Base-by-base conservation (phyloP, 305 asterid genomes). In the Caryopteris hybrid region DNA sequence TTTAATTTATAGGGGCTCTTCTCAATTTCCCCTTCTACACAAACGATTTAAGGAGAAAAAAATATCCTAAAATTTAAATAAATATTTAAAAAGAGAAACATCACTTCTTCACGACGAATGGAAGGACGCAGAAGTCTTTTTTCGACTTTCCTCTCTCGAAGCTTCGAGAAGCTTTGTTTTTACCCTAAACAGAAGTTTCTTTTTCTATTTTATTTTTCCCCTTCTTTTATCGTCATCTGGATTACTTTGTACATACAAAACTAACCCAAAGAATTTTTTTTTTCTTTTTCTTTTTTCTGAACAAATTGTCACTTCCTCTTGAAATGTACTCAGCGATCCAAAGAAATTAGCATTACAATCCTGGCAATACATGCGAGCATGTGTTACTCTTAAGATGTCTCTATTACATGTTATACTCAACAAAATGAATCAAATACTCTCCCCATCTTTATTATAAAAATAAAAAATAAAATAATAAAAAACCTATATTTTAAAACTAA, bases 311-410 rank as follows among this genome's bases (percentile, higher is more conserved):
- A 25, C 74, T 69, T 65, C 54, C 64, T 61, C 68, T 42, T 43
- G 9, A 12, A 52, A 71, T 29, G 59, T 10, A 33, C 47, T 80
- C 77, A 77, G 64, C 84, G 91, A 72, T 88, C 93, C 89, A 83
- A 62, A 74, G 88, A 86, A 64, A 80, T 83, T 21, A 81, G 52
- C 33, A 77, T 68, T 17, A 88, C 67, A 34, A 88, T 78, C 95
- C 91, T 86, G 89, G 3, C 20, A 68, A 56, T 14, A 60, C 34
- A 60, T 73, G n/a, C 23, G 51, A 6, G 45, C 42, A 43, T 1
- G 22, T 9, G 11, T 69, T 50, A 69, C 18, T 14, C 0, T 31
- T 17, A n/a, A n/a, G n/a, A n/a, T n/a, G n/a, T n/a, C n/a, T n/a
- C n/a, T n/a, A n/a, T n/a, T n/a, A n/a, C n/a, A n/a, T n/a, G n/a